phyloP scores from a whole-genome alignment of 2,329 filamentous ascomycete genomes.

The Intubia oerlemansii region DNA sequence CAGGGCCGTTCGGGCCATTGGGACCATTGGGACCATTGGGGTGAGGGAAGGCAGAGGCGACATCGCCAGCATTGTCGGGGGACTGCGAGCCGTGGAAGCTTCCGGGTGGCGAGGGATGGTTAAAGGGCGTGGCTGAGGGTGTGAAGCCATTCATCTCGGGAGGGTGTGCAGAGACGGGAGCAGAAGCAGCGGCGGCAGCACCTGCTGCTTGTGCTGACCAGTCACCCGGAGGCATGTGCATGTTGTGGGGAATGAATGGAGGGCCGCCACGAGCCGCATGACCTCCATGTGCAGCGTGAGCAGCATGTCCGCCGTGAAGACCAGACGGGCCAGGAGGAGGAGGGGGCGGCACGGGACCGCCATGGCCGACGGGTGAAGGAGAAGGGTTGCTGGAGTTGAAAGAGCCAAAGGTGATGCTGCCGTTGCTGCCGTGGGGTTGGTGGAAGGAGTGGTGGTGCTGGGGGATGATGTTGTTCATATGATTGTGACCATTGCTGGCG shows the following conservation, averaged over 20 bases:
- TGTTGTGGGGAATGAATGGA: slow-evolving; percentile 1
- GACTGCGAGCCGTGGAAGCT: slow-evolving; percentile 39
- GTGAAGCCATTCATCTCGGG: slow-evolving; percentile 5
- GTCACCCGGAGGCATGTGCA: slow-evolving; percentile 3
- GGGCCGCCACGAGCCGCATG: slow-evolving; percentile 12
- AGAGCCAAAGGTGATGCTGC: slow-evolving; percentile 35
- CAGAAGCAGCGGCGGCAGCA: too few relatives aligned
- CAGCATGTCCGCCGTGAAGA: too few relatives aligned
- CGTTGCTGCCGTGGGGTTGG: slow-evolving; percentile 30
- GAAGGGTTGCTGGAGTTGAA: slow-evolving; percentile 35
- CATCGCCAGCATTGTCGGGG: slow-evolving; percentile 4
- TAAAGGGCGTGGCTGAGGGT: slow-evolving; percentile 19
- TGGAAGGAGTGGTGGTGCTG: slow-evolving; percentile 21
- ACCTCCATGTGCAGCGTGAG: too few relatives aligned
- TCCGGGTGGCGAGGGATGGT: slow-evolving; percentile 32
- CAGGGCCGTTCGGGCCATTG: slow-evolving; percentile 1
- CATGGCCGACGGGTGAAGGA: slow-evolving; percentile 22
- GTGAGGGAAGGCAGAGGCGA: too few relatives aligned
- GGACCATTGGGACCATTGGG: too few relatives aligned
- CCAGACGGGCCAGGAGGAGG: too few relatives aligned
- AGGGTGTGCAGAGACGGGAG: too few relatives aligned
- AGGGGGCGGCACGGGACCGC: slow-evolving; percentile 13
- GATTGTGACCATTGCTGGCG: too few relatives aligned
- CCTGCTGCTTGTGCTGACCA: too few relatives aligned
- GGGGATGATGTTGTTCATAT: too few relatives aligned